Evolutionary conservation across 257 asterid genomes (phyloP), one percentile per base, ranked within the genome.

Genomic region (Thymus mandschuricus): DNA sequence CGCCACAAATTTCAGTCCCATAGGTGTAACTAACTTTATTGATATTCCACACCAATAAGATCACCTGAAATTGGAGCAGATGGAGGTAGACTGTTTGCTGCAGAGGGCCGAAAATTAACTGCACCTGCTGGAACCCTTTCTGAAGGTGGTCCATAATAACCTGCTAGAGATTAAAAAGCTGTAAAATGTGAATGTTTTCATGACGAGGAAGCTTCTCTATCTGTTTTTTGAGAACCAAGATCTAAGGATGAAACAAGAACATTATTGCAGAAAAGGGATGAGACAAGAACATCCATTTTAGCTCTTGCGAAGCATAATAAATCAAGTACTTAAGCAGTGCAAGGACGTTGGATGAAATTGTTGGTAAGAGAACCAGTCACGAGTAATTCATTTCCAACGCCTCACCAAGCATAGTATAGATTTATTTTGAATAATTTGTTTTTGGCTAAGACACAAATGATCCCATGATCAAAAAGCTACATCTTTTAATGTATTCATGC

Each of bases 31-130:
- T 63, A 71, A 52, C 51, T 28, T 51, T 40, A 44, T 57, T 45
- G 60, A 62, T 72, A 46, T 28, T 50, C 51, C 33, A 55, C 12
- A 69, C 57, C 78, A 63, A 48, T 10, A 69, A 63, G 64, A 79
- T 78, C 77, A 84, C 86, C 89, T 81, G 86, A 30, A 41, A 62
- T 63, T 66, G 77, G 77, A 35, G 72, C 52, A 61, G 77, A 69
- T 65, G 78, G 78, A 13, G 76, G 78, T 35, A 74, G 52, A 73
- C 60, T 74, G 74, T 67, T 81, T 64, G 84, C 73, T 65, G 77
- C 74, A 35, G 86, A 66, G 66, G 79, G 72, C 48, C 69, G 85
- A 60, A 74, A 79, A 50, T 40, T 81, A 64, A 73, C 62, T 21
- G 63, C 66, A 68, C 8, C 69, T 54, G 68, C 33, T 8, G 74